Evolutionary conservation across 2,329 filamentous ascomycete genomes (phyloP), one percentile per base, ranked within the genome.

Genomic region (Colletotrichum caudatum): DNA sequence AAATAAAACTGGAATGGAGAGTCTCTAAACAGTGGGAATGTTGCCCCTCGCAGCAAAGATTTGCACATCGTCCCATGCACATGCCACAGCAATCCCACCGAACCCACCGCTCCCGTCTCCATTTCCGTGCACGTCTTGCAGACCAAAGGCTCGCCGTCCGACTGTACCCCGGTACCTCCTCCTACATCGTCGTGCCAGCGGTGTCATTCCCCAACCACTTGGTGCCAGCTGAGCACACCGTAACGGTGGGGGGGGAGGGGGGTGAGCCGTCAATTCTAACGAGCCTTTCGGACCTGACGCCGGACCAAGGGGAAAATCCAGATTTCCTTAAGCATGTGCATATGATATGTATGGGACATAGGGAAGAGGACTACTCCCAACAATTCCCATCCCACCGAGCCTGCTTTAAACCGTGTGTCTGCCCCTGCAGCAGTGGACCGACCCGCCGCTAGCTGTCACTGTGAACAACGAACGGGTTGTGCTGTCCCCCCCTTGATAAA

Each of bases 51-150:
- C 29, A 63, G 60, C 35, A 54, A 63, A 44, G 60, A 63, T 63
- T 63, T 63, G 48, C 60, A 51, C 16, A 39, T 39, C 26, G 16
- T 41, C 33, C 26, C 44, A 50, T 26, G 29, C 29, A 44, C 57
- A 59, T 59, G 57, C 23, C 39, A n/a, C 37, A 29, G 26, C 44
- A 63, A 35, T 71, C 64, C 64, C 58, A 37, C 46, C 33, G 54
- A 59, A 56, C 23, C 64, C 69, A 69, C 65, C 66, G 35, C 53
- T 63, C 56, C 8, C 41, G 44, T 46, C 48, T 57, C 62, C 61
- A 56, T 64, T 64, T 50, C 61, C 44, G 50, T 68, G 59, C 33
- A 65, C 59, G 65, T 59, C 65, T 67, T 64, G 68, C 64, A 59
- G 57, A 63, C 41, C 16, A 48, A 20, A 20, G 29, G 41, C 12